phyloP scores from a whole-genome alignment of 768 basidiomycete species.

The Suillus paluster region DNA sequence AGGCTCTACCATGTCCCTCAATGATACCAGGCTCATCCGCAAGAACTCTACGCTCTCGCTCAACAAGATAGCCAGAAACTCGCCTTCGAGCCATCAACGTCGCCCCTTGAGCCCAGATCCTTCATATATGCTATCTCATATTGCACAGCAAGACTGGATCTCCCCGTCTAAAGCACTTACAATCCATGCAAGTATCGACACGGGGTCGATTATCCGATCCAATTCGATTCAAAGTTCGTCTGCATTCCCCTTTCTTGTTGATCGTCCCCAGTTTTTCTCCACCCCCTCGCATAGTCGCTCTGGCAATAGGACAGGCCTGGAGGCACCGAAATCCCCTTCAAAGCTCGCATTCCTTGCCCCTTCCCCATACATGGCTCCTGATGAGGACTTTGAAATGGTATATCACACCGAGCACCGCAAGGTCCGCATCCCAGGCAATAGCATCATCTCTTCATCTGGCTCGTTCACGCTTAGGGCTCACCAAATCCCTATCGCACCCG shows the following conservation, averaged over 20 bases:
- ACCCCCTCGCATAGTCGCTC: slow-evolving; percentile 24
- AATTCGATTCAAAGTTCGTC: neutral
- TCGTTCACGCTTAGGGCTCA: slow-evolving; percentile 27
- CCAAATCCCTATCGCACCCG: neutral
- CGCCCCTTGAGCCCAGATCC: slow-evolving; percentile 25
- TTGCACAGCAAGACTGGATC: slow-evolving; percentile 18
- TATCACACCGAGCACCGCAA: slow-evolving; percentile 13
- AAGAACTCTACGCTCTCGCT: slow-evolving; percentile 9
- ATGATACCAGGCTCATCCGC: slow-evolving; percentile 15
- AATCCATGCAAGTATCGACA: neutral
- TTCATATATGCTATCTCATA: slow-evolving; percentile 32
- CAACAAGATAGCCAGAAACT: slow-evolving; percentile 16
- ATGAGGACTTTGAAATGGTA: slow-evolving; percentile 21
- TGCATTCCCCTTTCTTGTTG: slow-evolving; percentile 20
- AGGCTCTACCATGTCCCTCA: slow-evolving; percentile 20
- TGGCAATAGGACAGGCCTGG: slow-evolving; percentile 5
- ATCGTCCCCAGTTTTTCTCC: slow-evolving; percentile 29
- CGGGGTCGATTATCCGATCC: neutral
- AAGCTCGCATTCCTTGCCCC: neutral
- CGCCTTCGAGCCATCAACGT: slow-evolving; percentile 23
- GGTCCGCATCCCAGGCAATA: slow-evolving; percentile 29
- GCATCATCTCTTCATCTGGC: slow-evolving; percentile 34
- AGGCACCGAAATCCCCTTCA: neutral
- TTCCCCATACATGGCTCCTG: neutral
- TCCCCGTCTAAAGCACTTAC: slow-evolving; percentile 15